A percentile compares a stretch with the other conserved stretches of the same genome.
Evolutionary conservation across 2,329 filamentous ascomycete species (phyloP).

Genomic region (Nectriaceae sp.): DNA sequence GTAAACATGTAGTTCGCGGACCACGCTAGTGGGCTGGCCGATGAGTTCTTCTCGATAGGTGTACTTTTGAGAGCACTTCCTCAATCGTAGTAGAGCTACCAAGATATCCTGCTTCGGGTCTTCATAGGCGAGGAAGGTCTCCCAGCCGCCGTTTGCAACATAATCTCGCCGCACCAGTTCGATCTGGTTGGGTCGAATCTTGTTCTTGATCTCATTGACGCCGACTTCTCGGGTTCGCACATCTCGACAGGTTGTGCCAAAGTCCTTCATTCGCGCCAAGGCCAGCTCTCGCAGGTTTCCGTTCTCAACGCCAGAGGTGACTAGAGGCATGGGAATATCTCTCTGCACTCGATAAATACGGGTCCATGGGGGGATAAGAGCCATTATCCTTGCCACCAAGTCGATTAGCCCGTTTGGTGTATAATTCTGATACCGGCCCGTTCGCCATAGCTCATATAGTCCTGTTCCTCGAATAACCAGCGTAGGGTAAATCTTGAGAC

Average conservation of each 20-base stretch:
- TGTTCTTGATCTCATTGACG: slow-evolving; percentile 99
- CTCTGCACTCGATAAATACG: slow-evolving; percentile 97
- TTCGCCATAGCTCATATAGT: slow-evolving; percentile 96
- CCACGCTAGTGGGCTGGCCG: slow-evolving; percentile 85
- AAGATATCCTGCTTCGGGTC: slow-evolving; percentile 98
- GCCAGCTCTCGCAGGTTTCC: slow-evolving; percentile 93
- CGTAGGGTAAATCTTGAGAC: slow-evolving; percentile 96
- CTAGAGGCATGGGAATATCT: slow-evolving; percentile 99
- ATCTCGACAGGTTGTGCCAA: slow-evolving; percentile 94
- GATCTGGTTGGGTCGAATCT: slow-evolving; percentile 93
- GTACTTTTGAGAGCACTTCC: slow-evolving; percentile 89
- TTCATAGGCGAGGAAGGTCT: slow-evolving; percentile 97
- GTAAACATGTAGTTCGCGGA: slow-evolving; percentile 95
- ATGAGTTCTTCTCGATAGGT: slow-evolving; percentile 88
- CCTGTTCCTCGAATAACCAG: slow-evolving; percentile 96
- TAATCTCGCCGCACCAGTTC: slow-evolving; percentile 95
- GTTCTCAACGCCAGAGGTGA: slow-evolving; percentile 98
- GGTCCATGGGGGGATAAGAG: slow-evolving; percentile 94
- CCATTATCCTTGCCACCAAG: slow-evolving; percentile 92
- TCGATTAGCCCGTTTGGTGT: slow-evolving; percentile 96
- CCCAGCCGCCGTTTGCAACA: slow-evolving; percentile 93
- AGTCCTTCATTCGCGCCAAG: slow-evolving; percentile 97
- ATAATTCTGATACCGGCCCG: slow-evolving; percentile 96
- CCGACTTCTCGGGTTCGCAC: slow-evolving; percentile 95
- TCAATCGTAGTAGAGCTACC: slow-evolving; percentile 82